phyloP scores from a whole-genome alignment of 1,139 yeast genomes.

The Suhomyces kunorum region DNA sequence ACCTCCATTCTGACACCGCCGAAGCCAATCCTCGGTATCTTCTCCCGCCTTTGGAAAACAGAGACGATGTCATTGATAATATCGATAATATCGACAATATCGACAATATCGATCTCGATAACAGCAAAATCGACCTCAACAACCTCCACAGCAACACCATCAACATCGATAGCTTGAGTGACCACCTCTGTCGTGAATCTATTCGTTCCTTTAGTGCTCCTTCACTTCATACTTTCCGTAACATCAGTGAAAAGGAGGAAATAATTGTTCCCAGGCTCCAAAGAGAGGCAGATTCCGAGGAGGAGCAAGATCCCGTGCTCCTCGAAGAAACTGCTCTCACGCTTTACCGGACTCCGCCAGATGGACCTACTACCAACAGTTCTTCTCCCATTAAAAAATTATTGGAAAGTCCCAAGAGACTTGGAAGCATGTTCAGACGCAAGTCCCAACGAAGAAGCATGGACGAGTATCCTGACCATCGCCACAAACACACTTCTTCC shows the following conservation, averaged over 20 bases:
- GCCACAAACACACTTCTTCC: constrained; percentile 31
- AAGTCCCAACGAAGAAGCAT: constrained; percentile 23
- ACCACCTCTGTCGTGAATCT: constrained; percentile 16
- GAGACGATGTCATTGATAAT: constrained; percentile 12
- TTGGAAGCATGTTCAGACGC: constrained; percentile 28
- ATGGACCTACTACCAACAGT: constrained; percentile 10
- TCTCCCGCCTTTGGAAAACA: constrained; percentile 24
- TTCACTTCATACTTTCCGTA: constrained; percentile 41
- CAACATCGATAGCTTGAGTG: constrained; percentile 35
- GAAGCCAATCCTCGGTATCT: constrained; percentile 13
- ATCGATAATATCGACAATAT: too few species aligned
- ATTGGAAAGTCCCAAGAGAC: constrained; percentile 38
- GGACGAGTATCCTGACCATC: constrained; percentile 17
- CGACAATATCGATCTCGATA: too few species aligned
- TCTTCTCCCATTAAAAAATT: constrained; percentile 39
- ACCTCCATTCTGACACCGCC: constrained; percentile 10
- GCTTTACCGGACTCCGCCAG: constrained; percentile 11
- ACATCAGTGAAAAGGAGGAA: constrained; percentile 12
- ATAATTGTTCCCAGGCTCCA: neutral
- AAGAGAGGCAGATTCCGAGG: neutral
- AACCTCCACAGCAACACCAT: too few species aligned
- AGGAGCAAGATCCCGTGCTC: neutral
- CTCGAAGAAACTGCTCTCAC: neutral
- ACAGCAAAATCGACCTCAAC: too few species aligned
- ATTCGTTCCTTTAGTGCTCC: constrained; percentile 42